A percentile compares a stretch with the other conserved stretches of the same genome.
Evolutionary conservation across 1,139 yeast genomes (phyloP).

Genomic region (Eremothecium gossypii): DNA sequence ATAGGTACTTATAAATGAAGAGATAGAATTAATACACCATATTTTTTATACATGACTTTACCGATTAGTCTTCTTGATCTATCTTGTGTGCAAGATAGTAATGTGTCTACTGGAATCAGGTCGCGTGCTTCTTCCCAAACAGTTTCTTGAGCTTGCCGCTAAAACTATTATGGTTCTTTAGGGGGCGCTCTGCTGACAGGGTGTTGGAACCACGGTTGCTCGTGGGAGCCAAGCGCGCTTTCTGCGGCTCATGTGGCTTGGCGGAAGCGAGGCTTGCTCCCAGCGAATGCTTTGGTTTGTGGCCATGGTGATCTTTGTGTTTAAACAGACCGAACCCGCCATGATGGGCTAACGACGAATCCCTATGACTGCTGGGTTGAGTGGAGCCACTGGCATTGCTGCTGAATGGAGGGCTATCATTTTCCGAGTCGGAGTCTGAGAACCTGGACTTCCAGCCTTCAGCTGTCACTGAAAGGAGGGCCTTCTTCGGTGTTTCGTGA

Average conservation of each 20-base stretch:
- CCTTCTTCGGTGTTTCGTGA: conserved; percentile 7
- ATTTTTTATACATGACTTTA: background rate
- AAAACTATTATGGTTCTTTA: background rate
- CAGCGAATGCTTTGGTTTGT: no score
- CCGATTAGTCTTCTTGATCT: conserved; percentile 1
- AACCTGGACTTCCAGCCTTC: conserved; percentile 39
- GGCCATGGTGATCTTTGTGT: background rate
- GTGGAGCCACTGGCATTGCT: conserved; percentile 12
- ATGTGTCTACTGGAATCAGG: no score
- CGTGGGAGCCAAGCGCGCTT: no score
- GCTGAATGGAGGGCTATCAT: conserved; percentile 22
- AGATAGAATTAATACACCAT: background rate
- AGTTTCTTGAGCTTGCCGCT: conserved; percentile 45
- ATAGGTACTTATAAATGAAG: background rate
- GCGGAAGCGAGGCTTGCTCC: no score
- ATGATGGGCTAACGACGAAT: conserved; percentile 6
- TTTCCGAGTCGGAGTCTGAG: conserved; percentile 52
- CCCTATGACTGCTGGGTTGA: conserved; percentile 9
- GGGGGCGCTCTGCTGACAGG: no score
- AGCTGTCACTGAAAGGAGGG: conserved; percentile 1
- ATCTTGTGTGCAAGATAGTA: conserved; percentile 5
- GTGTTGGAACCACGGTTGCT: no score
- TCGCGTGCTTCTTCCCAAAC: conserved; percentile 38
- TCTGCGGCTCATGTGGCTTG: no score
- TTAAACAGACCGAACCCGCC: conserved; percentile 18